A percentile compares a stretch with the other conserved stretches of the same genome.
Conservation (phyloP, 352 stramenopile genomes). For the Phytophthora hybrid region DNA sequence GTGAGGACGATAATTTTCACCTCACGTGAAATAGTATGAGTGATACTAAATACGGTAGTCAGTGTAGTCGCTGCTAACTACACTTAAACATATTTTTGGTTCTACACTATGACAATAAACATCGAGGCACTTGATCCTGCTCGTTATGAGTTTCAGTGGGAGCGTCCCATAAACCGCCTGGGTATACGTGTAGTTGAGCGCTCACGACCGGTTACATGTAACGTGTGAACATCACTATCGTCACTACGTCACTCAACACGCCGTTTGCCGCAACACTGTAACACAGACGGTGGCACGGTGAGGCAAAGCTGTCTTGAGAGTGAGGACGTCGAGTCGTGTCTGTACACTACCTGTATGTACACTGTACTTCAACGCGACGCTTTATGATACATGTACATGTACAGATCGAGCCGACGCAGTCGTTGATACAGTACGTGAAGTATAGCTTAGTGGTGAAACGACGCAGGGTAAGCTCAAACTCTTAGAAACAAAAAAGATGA, state of each 20-base stretch:
- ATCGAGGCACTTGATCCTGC: no score
- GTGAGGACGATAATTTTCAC: no score
- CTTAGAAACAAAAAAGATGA: neutral
- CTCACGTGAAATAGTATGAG: no score
- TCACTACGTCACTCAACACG: neutral
- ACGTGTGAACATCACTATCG: neutral
- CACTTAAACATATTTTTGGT: no score
- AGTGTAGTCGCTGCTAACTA: no score
- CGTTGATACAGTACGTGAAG: neutral
- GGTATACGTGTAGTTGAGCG: no score
- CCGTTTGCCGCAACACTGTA: neutral
- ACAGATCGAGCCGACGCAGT: neutral
- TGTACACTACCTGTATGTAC: neutral
- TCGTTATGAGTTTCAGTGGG: no score
- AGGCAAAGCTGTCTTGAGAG: neutral
- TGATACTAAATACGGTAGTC: no score
- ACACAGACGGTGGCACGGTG: neutral
- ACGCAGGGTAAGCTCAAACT: neutral
- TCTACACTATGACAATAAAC: no score
- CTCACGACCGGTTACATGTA: no score
- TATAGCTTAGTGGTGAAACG: neutral
- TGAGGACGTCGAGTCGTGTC: neutral
- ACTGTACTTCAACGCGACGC: neutral
- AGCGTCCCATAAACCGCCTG: no score
- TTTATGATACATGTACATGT: no score